Conservation (phyloP, 2,329 filamentous ascomycete species). For the Didymella pinodella region DNA sequence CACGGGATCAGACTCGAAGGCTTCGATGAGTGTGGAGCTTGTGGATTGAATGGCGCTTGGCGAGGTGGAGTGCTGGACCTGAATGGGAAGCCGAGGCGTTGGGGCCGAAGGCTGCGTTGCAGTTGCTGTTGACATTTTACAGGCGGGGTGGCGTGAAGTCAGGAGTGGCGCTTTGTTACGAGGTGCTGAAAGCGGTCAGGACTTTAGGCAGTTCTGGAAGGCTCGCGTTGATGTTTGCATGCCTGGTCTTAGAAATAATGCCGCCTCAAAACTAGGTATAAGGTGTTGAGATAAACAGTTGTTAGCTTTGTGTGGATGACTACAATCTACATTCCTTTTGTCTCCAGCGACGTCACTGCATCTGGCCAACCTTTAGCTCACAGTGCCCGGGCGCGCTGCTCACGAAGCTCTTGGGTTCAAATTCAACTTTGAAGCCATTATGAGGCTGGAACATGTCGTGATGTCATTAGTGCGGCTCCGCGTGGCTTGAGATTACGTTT, state of each 20-base stretch:
- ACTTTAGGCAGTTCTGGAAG: not conserved
- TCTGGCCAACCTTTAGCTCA: not conserved
- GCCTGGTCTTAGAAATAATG: not conserved
- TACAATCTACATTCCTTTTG: not conserved
- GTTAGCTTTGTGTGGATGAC: not conserved
- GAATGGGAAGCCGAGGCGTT: not conserved
- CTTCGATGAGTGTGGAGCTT: too few species aligned
- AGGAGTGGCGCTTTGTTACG: not conserved
- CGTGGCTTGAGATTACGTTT: not conserved
- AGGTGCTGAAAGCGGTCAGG: not conserved
- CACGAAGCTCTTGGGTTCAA: not conserved
- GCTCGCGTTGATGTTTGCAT: not conserved
- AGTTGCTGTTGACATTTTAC: not conserved
- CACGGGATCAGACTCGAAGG: too few species aligned
- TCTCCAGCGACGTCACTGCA: not conserved
- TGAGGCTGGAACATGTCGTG: slow-evolving; percentile 1
- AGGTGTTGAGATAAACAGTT: not conserved
- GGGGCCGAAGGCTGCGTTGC: not conserved
- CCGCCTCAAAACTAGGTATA: too few species aligned
- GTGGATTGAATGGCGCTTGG: too few species aligned
- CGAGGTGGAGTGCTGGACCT: not conserved
- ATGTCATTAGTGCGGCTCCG: slow-evolving; percentile 11
- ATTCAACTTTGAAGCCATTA: not conserved
- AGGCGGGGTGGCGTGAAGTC: not conserved
- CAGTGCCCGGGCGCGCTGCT: slow-evolving; percentile 4